Evolutionary conservation across 1,284 basidiomycete species (phyloP).

Genomic region (Boletus nobilissimus): DNA sequence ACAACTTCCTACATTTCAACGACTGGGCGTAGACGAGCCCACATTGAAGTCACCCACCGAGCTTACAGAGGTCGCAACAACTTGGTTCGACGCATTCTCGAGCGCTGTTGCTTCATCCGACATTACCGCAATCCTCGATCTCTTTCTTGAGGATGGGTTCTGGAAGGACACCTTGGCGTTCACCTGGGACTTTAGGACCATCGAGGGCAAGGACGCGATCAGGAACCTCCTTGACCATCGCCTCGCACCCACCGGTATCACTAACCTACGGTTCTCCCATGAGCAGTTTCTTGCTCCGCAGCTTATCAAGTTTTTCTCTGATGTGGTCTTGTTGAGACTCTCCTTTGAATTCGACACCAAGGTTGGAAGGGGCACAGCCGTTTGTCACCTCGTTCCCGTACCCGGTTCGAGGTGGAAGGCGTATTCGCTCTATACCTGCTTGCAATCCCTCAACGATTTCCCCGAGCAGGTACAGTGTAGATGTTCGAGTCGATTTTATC

Average conservation of each 20-base stretch:
- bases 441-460: conserved; percentile 59
- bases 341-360: conserved; percentile 43
- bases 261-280: conserved; percentile 34
- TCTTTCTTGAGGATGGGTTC: conserved; percentile 44
- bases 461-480: conserved; percentile 49
- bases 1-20: conserved; percentile 43
- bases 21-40: conserved; percentile 38
- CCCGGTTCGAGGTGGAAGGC: conserved; percentile 42
- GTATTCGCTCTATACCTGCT: conserved; percentile 53
- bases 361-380: conserved; percentile 36
- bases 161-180: conserved; percentile 44
- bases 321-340: conserved; percentile 40
- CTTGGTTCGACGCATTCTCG: conserved; percentile 50
- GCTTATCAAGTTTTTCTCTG: conserved; percentile 37
- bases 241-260: conserved; percentile 47
- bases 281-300: conserved; percentile 34
- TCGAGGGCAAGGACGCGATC: conserved; percentile 40
- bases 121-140: conserved; percentile 36
- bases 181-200: conserved; percentile 45
- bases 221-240: conserved; percentile 38
- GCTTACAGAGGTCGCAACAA: conserved; percentile 31
- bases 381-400: conserved; percentile 36
- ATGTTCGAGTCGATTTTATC: neutral
- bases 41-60: conserved; percentile 27
- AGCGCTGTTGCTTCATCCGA: conserved; percentile 44